A percentile compares a stretch with the other conserved stretches of the same genome.
Conservation (phyloP, 371 early-diverging fungal genomes). For the Fennellomyces sp. region DNA sequence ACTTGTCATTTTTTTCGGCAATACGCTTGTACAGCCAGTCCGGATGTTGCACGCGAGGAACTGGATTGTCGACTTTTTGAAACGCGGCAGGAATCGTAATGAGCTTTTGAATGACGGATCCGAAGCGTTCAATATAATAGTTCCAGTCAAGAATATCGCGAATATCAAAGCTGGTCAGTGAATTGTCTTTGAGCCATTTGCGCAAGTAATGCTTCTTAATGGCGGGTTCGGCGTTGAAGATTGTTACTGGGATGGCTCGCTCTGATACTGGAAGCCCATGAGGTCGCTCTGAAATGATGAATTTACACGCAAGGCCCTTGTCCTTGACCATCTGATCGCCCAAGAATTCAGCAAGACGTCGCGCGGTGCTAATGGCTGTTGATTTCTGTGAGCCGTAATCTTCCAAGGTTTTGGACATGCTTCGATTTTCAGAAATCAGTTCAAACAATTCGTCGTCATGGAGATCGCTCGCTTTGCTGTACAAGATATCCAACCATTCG, state of each 20-base stretch:
- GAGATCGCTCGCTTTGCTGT: slow-evolving; percentile 82
- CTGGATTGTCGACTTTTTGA: slow-evolving; percentile 95
- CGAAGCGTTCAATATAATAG: slow-evolving; percentile 98
- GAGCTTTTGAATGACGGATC: slow-evolving; percentile 94
- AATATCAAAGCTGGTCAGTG: slow-evolving; percentile 77
- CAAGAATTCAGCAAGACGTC: slow-evolving; percentile 96
- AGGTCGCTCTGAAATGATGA: slow-evolving; percentile 93
- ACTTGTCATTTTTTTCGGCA: slow-evolving; percentile 69
- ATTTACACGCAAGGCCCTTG: slow-evolving; percentile 97
- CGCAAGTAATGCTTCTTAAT: slow-evolving; percentile 87
- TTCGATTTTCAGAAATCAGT: slow-evolving; percentile 97
- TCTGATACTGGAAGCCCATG: slow-evolving; percentile 91
- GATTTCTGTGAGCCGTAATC: slow-evolving; percentile 96
- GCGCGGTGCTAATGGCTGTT: slow-evolving; percentile 95
- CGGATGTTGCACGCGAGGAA: slow-evolving; percentile 92
- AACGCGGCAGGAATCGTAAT: slow-evolving; percentile 99
- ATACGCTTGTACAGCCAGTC: slow-evolving; percentile 93
- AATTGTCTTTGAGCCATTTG: slow-evolving; percentile 91
- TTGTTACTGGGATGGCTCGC: slow-evolving; percentile 96
- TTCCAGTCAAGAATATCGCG: slow-evolving; percentile 98
- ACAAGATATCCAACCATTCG: slow-evolving; percentile 97
- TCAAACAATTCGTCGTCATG: slow-evolving; percentile 95
- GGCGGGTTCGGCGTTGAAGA: slow-evolving; percentile 87
- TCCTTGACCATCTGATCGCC: slow-evolving; percentile 98
- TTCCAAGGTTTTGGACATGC: slow-evolving; percentile 95